Base-by-base conservation (phyloP, 2,329 filamentous ascomycete species). In the Aspergillus fijiensis region DNA sequence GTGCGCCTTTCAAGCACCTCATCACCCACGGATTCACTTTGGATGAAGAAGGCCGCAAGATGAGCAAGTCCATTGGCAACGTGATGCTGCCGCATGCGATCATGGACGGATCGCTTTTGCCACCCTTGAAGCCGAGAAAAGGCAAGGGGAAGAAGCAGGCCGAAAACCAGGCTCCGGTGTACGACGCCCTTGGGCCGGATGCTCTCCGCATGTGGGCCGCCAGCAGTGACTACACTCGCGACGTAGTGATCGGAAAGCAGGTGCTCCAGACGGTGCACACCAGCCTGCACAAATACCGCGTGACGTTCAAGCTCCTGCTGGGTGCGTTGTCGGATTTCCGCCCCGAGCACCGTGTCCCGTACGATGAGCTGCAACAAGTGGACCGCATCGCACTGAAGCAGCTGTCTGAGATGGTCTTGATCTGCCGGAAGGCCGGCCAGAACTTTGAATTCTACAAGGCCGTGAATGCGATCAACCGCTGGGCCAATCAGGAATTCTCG, bases 11-110 rank as follows among this genome's bases (percentile, higher is more conserved):
- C 80, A 90, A 88, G 70, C 90, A 87, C 3, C 82, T 99, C n/a
- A 88, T 97, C 62, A 99, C 95, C 0, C 95, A 99, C 72, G 95
- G 95, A 1, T 99, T 99, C 73, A 93, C 92, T 0, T 85, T 99
- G 2, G 95, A 99, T 69, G 84, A 89, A 53, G 80, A 90, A 39
- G 93, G 93, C n/a, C 92, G 91, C 72, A 99, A 99, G 76, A 99
- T 99, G 95, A 97, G 93, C 73, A 99, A 99, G 76, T 97, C 92
- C 0, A 79, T 97, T 1, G 95, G 95, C 16, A 99, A 99, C 70
- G 88, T 90, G 29, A 87, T 98, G 58, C 84, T 86, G 0, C 93
- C 94, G 0, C 81, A 85, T 6, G 83, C 96, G 63, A 92, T 99
- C 65, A 95, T 97, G 81, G 86, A 91, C 55, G 94, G 94, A 6